phyloP scores from a whole-genome alignment of 805 yeast species.

The Yarrowia osloensis region DNA sequence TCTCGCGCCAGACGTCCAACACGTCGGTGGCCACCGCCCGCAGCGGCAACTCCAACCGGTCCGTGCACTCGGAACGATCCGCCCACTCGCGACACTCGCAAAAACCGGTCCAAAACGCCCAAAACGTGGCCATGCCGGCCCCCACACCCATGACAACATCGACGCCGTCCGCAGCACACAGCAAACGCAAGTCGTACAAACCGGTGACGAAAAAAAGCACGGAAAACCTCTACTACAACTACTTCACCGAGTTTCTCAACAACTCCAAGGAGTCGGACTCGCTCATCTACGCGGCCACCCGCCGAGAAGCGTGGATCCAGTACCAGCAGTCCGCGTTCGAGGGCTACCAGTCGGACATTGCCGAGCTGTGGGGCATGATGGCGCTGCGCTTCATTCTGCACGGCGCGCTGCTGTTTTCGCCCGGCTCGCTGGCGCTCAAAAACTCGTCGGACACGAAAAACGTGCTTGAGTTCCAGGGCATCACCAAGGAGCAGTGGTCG shows the following conservation, averaged over 20 bases:
- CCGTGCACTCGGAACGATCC: neutral
- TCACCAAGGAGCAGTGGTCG: slow-evolving; percentile 40
- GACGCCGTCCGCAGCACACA: neutral
- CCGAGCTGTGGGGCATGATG: slow-evolving; percentile 43
- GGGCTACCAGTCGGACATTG: slow-evolving; percentile 34
- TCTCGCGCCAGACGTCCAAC: slow-evolving; percentile 6
- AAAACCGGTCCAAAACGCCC: neutral
- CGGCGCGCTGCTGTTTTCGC: slow-evolving; percentile 40
- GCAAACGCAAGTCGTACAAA: slow-evolving; percentile 12
- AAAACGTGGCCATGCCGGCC: neutral
- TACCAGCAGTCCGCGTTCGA: slow-evolving; percentile 33
- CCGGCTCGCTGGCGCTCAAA: slow-evolving; percentile 32
- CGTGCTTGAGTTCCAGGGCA: slow-evolving; percentile 38
- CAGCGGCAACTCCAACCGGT: neutral
- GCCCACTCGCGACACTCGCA: neutral
- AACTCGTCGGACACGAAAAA: slow-evolving; percentile 9
- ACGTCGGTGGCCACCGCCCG: slow-evolving; percentile 11
- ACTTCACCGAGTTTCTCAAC: slow-evolving; percentile 32
- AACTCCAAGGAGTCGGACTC: slow-evolving; percentile 36
- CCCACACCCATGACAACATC: neutral
- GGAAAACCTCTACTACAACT: slow-evolving; percentile 19
- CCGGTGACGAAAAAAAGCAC: slow-evolving; percentile 12
- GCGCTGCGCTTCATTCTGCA: slow-evolving; percentile 38
- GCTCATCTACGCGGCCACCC: slow-evolving; percentile 38
- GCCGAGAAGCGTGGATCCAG: slow-evolving; percentile 42